A percentile compares a stretch with the other conserved stretches of the same genome.
phyloP scores from a whole-genome alignment of 306 rosid genomes.

The Gynostemma pentaphyllum region DNA sequence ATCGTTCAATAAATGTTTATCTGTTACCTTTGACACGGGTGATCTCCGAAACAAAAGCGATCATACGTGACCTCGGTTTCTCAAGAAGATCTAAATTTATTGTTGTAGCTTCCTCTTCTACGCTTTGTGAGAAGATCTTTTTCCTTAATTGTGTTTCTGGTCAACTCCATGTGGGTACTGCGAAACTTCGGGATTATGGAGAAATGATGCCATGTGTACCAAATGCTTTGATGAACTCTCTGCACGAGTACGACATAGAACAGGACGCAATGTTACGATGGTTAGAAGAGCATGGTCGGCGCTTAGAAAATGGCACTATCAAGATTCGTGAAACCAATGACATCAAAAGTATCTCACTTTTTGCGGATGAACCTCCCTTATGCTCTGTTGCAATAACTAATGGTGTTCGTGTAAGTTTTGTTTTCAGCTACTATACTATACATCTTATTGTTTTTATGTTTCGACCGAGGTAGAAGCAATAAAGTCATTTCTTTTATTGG shows the following conservation, averaged over 20 bases:
- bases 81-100: conserved; percentile 33
- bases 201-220: conserved; percentile 88
- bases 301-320: conserved; percentile 57
- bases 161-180: conserved; percentile 70
- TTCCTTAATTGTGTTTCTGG: conserved; percentile 63
- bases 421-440: neutral
- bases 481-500: neutral
- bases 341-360: conserved; percentile 43
- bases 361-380: conserved; percentile 64
- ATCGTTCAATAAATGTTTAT: conserved; percentile 42
- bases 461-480: neutral
- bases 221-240: conserved; percentile 32
- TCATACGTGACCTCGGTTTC: conserved; percentile 19
- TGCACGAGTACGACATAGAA: conserved; percentile 23
- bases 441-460: conserved; percentile 3
- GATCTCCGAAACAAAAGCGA: conserved; percentile 26
- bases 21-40: conserved; percentile 48
- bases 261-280: conserved; percentile 84
- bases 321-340: conserved; percentile 36
- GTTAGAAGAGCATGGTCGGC: conserved; percentile 85
- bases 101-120: conserved; percentile 54
- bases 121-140: conserved; percentile 34
- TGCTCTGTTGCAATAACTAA: conserved; percentile 67
- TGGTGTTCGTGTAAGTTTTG: conserved; percentile 58
- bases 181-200: conserved; percentile 25